Percentiles rank a stretch among this genome's conserved stretches.
phyloP scores from a whole-genome alignment of 257 asterid species.

The Fraxinus americana region DNA sequence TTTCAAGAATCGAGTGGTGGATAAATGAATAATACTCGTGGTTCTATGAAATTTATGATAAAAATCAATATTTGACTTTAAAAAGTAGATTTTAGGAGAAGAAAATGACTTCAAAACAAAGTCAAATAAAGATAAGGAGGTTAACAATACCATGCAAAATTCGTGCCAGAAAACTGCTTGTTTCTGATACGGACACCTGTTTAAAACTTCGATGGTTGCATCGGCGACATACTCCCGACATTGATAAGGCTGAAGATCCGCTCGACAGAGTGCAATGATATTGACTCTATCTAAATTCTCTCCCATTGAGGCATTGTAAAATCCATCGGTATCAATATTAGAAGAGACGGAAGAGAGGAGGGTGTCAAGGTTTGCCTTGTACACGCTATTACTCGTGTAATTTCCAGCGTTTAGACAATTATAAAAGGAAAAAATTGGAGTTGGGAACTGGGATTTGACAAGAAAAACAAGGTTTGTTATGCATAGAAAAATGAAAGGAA shows the following conservation, averaged over 20 bases:
- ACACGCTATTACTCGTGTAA: slow-evolving; percentile 9
- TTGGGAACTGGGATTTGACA: neutral
- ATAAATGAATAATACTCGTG: no score
- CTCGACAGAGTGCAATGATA: slow-evolving; percentile 33
- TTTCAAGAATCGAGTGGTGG: no score
- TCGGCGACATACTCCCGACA: slow-evolving; percentile 21
- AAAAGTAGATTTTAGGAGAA: no score
- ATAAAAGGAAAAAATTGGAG: neutral
- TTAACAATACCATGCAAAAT: slow-evolving; percentile 4
- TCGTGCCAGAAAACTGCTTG: neutral
- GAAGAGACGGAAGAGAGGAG: slow-evolving; percentile 23
- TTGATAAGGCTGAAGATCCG: neutral
- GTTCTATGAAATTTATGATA: no score
- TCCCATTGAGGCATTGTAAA: slow-evolving; percentile 21
- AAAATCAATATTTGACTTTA: no score
- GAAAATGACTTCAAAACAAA: no score
- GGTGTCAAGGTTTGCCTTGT: slow-evolving; percentile 11
- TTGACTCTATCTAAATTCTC: neutral
- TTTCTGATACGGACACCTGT: slow-evolving; percentile 10
- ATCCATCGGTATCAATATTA: slow-evolving; percentile 12
- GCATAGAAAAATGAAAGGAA: neutral
- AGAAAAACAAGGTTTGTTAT: neutral
- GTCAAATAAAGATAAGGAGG: no score
- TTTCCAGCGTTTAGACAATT: neutral
- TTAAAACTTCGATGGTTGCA: neutral